Conservation (phyloP, 2,329 filamentous ascomycete genomes). For the Paraconiothyrium sp. region DNA sequence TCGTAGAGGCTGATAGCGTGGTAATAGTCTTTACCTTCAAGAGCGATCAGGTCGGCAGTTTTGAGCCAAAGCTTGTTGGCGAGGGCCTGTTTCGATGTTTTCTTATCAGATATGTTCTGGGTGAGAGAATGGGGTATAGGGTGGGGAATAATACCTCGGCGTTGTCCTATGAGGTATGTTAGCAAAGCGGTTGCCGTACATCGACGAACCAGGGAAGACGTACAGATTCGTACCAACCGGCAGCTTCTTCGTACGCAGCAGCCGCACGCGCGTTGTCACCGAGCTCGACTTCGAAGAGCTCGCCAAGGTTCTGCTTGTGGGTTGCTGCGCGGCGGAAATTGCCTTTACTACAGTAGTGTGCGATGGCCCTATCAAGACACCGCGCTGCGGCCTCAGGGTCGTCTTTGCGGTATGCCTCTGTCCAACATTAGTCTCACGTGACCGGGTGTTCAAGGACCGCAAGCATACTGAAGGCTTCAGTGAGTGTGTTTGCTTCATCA, state of each 20-base stretch:
- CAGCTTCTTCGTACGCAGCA: constrained; percentile 84
- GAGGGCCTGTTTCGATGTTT: constrained; percentile 59
- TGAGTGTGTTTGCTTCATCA: constrained; percentile 86
- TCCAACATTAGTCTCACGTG: constrained; percentile 25
- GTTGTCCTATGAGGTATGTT: constrained; percentile 42
- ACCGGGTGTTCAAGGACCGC: not conserved
- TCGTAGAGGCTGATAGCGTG: constrained; percentile 69
- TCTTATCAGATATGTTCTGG: constrained; percentile 35
- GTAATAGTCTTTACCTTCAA: constrained; percentile 79
- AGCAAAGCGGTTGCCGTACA: constrained; percentile 20
- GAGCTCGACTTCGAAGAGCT: constrained; percentile 84
- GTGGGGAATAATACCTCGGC: constrained; percentile 40
- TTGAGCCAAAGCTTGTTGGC: constrained; percentile 96
- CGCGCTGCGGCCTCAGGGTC: constrained; percentile 84
- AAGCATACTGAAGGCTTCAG: constrained; percentile 79
- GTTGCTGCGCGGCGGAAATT: constrained; percentile 91
- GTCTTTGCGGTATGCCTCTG: constrained; percentile 84
- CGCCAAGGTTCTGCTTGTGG: constrained; percentile 87
- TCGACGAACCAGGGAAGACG: constrained; percentile 20
- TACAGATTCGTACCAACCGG: constrained; percentile 80
- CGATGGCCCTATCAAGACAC: constrained; percentile 80
- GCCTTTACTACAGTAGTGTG: constrained; percentile 86
- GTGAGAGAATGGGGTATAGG: constrained; percentile 10
- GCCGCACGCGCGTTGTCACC: constrained; percentile 81
- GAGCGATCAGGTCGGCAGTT: constrained; percentile 84